Conservation (phyloP, 176 grass and related monocot genomes). For the Avena sativa region DNA sequence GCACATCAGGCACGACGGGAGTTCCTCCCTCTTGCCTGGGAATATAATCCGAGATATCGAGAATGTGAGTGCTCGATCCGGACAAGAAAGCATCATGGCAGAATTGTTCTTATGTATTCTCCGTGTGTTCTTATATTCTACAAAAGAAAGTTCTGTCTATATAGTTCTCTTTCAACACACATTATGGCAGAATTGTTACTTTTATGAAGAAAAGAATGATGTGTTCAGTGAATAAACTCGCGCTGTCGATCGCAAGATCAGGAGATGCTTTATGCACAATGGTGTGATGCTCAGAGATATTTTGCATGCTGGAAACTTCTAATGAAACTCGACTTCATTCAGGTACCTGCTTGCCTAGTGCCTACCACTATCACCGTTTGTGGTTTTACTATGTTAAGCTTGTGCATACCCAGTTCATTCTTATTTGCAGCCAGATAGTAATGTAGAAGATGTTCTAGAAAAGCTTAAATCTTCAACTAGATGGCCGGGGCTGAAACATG, state of each 20-base stretch:
- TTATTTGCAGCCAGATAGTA: constrained; percentile 6
- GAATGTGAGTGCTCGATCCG: background rate
- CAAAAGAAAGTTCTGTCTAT: no score
- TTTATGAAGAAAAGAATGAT: no score
- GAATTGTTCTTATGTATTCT: no score
- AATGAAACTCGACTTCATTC: background rate
- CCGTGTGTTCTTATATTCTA: no score
- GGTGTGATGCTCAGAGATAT: background rate
- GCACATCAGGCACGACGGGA: background rate
- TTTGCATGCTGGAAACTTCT: background rate
- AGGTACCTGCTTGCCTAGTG: background rate
- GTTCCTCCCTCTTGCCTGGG: background rate
- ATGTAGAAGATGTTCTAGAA: background rate
- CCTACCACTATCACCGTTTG: background rate
- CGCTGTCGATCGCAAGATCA: background rate
- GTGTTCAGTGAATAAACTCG: no score
- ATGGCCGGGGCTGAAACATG: background rate
- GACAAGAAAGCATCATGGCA: no score
- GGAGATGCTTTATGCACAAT: background rate
- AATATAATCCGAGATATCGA: no score
- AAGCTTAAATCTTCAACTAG: constrained; percentile 5
- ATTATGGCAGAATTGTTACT: no score
- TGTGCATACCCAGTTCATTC: background rate
- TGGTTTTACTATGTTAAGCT: background rate
- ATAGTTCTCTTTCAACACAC: no score